These are phyloP conservation scores for Marasmius sp. DNA, from an alignment of 1,284 basidiomycete genomes.

Conservation along the genomic window DNA sequence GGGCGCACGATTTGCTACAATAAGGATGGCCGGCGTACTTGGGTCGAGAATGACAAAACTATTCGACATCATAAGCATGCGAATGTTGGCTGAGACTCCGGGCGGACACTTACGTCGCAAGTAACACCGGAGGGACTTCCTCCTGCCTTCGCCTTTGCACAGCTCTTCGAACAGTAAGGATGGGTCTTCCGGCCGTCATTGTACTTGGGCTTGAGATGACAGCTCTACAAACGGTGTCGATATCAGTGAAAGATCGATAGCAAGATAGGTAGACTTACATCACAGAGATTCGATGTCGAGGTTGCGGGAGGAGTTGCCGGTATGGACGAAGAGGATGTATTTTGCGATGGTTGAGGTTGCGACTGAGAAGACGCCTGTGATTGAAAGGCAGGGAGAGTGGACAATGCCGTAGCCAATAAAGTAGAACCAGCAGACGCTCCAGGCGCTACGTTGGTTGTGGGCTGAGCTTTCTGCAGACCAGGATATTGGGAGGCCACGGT, in stretches of 20 bases:
- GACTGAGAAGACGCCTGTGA: background rate
- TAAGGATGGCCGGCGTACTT: slow-evolving; percentile 57
- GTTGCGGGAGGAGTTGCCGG: slow-evolving; percentile 5
- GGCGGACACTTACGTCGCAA: slow-evolving; percentile 9
- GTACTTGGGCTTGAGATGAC: slow-evolving; percentile 49
- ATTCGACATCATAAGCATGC: background rate
- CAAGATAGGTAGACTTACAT: slow-evolving; percentile 27
- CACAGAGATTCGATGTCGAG: slow-evolving; percentile 32
- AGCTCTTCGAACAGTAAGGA: slow-evolving; percentile 57
- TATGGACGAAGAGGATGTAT: background rate
- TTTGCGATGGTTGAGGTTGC: background rate
- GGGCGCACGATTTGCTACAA: slow-evolving; percentile 60
- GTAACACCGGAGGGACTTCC: background rate
- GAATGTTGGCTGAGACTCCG: too few relatives aligned
- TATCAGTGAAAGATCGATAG: background rate
- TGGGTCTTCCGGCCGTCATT: slow-evolving; percentile 36
- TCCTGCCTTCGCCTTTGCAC: slow-evolving; percentile 36
- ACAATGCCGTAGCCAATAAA: background rate
- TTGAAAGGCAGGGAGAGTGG: slow-evolving; percentile 2
- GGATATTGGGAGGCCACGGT: slow-evolving; percentile 49
- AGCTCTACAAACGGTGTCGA: slow-evolving; percentile 29
- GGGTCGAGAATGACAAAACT: slow-evolving; percentile 47
- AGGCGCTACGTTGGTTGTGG: slow-evolving; percentile 21
- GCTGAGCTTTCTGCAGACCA: slow-evolving; percentile 33
- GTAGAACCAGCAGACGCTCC: slow-evolving; percentile 8